Evolutionary conservation across 1,139 yeast species (phyloP).

Genomic region (Candida tunisiensis): DNA sequence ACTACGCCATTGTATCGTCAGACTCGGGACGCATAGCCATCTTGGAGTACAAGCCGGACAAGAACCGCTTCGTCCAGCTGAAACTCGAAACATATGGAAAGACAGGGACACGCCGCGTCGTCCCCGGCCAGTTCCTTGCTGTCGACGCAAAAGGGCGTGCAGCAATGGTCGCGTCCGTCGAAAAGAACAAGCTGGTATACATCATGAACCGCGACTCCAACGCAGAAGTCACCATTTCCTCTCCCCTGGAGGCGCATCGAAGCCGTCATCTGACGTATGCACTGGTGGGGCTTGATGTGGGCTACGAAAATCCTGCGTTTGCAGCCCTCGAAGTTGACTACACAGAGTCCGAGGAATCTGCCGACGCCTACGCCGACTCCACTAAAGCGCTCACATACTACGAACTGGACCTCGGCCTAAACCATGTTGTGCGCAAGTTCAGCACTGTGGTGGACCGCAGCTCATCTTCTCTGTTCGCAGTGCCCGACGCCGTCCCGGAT

Average conservation of each 20-base stretch:
- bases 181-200: slow-evolving; percentile 53
- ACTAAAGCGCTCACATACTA: slow-evolving; percentile 38
- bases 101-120: slow-evolving; percentile 54
- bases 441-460: slow-evolving; percentile 24
- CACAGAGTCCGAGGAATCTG: slow-evolving; percentile 9
- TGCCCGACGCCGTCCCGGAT: slow-evolving; percentile 33
- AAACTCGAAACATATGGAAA: slow-evolving; percentile 57
- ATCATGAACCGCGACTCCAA: slow-evolving; percentile 32
- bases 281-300: slow-evolving; percentile 50
- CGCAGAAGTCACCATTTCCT: slow-evolving; percentile 34
- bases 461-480: slow-evolving; percentile 27
- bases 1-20: slow-evolving; percentile 50
- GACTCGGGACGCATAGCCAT: slow-evolving; percentile 68
- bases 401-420: slow-evolving; percentile 74
- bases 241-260: slow-evolving; percentile 58
- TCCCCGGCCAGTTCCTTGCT: slow-evolving; percentile 65
- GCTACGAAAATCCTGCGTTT: slow-evolving; percentile 68
- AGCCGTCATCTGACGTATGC: slow-evolving; percentile 36
- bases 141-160: slow-evolving; percentile 66
- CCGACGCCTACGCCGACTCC: slow-evolving; percentile 10
- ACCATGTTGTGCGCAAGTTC: slow-evolving; percentile 44
- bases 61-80: slow-evolving; percentile 29
- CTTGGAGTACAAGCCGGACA: slow-evolving; percentile 28
- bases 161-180: slow-evolving; percentile 52
- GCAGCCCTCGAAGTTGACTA: slow-evolving; percentile 65